phyloP scores from a whole-genome alignment of 768 basidiomycete species.

The Lactarius hengduanensis region DNA sequence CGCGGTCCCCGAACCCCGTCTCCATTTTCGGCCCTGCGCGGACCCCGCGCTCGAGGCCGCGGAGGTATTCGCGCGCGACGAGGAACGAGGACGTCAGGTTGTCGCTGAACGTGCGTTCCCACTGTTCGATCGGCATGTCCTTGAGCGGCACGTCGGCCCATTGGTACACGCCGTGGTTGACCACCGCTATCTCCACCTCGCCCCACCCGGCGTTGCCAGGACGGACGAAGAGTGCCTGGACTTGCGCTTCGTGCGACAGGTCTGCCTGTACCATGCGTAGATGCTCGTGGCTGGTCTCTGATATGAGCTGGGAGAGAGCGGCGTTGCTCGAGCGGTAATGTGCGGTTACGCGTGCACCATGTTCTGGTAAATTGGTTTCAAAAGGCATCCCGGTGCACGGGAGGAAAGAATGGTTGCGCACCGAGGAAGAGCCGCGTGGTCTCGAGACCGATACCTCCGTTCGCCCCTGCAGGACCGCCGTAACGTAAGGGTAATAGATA shows the following conservation, averaged over 20 bases:
- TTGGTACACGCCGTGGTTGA: slow-evolving; percentile 62
- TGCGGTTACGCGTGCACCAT: slow-evolving; percentile 68
- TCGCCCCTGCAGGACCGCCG: slow-evolving; percentile 50
- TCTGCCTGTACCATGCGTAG: slow-evolving; percentile 49
- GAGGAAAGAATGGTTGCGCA: slow-evolving; percentile 27
- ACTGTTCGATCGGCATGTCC: slow-evolving; percentile 59
- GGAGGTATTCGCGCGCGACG: slow-evolving; percentile 60
- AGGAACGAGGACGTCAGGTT: slow-evolving; percentile 71
- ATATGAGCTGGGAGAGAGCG: slow-evolving; percentile 42
- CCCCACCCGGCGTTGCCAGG: slow-evolving; percentile 31
- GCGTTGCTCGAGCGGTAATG: slow-evolving; percentile 60
- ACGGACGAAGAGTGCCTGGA: slow-evolving; percentile 48
- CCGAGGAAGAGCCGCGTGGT: slow-evolving; percentile 57
- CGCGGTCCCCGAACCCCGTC: slow-evolving; percentile 39
- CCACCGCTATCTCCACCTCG: slow-evolving; percentile 54
- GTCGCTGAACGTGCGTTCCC: slow-evolving; percentile 57
- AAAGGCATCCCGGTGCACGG: neutral
- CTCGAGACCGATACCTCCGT: slow-evolving; percentile 72
- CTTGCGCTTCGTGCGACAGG: slow-evolving; percentile 55
- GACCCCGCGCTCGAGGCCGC: slow-evolving; percentile 37
- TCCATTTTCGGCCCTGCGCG: neutral
- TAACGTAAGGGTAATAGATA: neutral
- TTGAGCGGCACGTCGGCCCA: slow-evolving; percentile 48
- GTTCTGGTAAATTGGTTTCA: slow-evolving; percentile 42
- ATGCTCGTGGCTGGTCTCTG: slow-evolving; percentile 25